Base-by-base conservation (phyloP, 441 rosid species). In the Erysimum cheiri region DNA sequence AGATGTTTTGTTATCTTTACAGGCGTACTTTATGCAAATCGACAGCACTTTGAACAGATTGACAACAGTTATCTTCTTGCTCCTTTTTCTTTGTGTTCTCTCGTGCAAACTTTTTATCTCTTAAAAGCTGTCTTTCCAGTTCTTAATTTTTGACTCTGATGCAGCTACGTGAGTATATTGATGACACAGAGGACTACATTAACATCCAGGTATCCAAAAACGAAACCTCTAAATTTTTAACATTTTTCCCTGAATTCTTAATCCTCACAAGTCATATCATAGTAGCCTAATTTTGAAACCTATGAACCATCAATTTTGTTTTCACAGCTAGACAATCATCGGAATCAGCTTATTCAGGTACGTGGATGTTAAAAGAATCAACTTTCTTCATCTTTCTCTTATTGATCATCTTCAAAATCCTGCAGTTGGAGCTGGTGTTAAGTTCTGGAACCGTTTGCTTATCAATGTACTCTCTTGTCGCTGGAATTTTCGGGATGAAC, bases 311-410 rank as follows among this genome's bases (percentile, higher is more conserved):
- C 0, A 2, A 12, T 41, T 40, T 70, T 9, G 39, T 65, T 68
- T 71, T 41, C 73, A 60, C 92, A 95, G 99, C 93, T 95, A 44
- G 99, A 95, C 86, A 95, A 92, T 80, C 96, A 95, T 80, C 93
- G 99, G 32, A 95, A 95, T 79, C 98, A 95, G 85, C 85, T 95
- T 52, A 95, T 95, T 83, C 99, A 95, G 91, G 98, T 92, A 57
- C 67, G 63, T 39, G 26, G 54, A 57, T 69, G 29, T 48, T 14
- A 37, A 39, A 53, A 36, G 6, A 7, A 2, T 0, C 53, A 46
- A 24, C 19, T 6, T 40, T n/a, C n/a, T n/a, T n/a, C n/a, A n/a
- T n/a, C n/a, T n/a, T n/a, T n/a, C 33, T 35, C 9, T 15, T 49
- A 40, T 50, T 64, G 19, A 53, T 33, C 15, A 67, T 58, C 33